Base-by-base conservation (phyloP, 257 asterid species). In the Leptodermis oblonga region DNA sequence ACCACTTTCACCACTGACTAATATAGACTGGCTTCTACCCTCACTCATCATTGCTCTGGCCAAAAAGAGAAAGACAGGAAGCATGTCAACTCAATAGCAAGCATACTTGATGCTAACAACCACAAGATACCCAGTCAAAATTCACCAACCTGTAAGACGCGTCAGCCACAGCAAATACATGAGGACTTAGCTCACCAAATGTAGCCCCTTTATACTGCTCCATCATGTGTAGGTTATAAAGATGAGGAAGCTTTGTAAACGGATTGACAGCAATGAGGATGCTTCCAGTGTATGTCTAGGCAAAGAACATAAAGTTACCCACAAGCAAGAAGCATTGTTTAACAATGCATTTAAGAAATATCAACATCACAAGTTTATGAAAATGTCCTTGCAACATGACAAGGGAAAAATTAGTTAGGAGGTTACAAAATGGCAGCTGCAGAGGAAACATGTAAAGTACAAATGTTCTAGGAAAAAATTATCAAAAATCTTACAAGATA, bases 1-100 rank as follows among this genome's bases (percentile, higher is more conserved):
- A 72, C 99, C 99, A 79, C 99, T 94, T 84, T 94, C 99, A 41
- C 99, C 99, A 70, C 99, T 94, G 68, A 94, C 99, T 76, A 94
- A 92, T 77, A 94, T 91, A 67, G 99, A 90, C 76, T 94, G 99
- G 82, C 99, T 94, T 73, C 68, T 77, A 72, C 87, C 78, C 79
- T 94, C 97, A 67, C 83, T 77, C 93, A 86, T 84, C 99, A 94
- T 94, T 60, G 97, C 96, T 81, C 99, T 94, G 74, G 58, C 61
- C 75, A 77, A 76, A 36, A 77, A 69, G 67, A 74, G 68, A 65
- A 73, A 83, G 72, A 78, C 33, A 73, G 77, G 75, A 15, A 71
- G 45, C 70, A 70, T 26, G 39, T 69, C 69, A 72, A 13, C 71
- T 70, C 30, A 54, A 42, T 14, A 59, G 34, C 36, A 69, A 70